Evolutionary conservation across 371 early-diverging fungal genomes (phyloP).

Genomic region (Phascolomyces articulosus): DNA sequence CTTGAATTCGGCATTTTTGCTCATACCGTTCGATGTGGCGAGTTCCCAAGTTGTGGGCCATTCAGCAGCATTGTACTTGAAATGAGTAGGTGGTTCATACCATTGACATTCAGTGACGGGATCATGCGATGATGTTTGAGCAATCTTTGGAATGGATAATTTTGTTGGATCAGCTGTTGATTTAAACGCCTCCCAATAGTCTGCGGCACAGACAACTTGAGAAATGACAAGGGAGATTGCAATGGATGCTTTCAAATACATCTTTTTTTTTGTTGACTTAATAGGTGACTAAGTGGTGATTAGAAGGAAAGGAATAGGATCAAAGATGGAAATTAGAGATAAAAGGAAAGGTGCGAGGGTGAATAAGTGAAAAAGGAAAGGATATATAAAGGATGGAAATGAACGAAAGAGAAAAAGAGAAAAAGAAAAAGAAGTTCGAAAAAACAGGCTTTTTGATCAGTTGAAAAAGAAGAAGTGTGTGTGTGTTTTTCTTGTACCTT

Average conservation of each 20-base stretch:
- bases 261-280: no score
- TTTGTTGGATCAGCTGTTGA: constrained; percentile 27
- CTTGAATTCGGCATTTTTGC: constrained; percentile 29
- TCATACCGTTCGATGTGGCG: constrained; percentile 43
- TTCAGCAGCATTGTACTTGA: constrained; percentile 17
- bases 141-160: constrained; percentile 45
- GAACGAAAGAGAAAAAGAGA: background rate
- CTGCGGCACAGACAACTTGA: constrained; percentile 9
- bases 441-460: background rate
- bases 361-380: background rate
- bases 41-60: constrained; percentile 36
- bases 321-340: background rate
- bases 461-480: background rate
- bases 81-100: constrained; percentile 20
- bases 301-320: background rate
- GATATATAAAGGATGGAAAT: background rate
- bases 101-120: constrained; percentile 23
- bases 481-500: background rate
- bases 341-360: background rate
- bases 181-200: constrained; percentile 26
- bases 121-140: constrained; percentile 36
- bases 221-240: constrained; percentile 2
- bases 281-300: no score
- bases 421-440: background rate
- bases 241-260: background rate